These are phyloP conservation scores for Diplodia seriata DNA, from an alignment of 2,329 filamentous ascomycete genomes.

Conservation along the genomic window DNA sequence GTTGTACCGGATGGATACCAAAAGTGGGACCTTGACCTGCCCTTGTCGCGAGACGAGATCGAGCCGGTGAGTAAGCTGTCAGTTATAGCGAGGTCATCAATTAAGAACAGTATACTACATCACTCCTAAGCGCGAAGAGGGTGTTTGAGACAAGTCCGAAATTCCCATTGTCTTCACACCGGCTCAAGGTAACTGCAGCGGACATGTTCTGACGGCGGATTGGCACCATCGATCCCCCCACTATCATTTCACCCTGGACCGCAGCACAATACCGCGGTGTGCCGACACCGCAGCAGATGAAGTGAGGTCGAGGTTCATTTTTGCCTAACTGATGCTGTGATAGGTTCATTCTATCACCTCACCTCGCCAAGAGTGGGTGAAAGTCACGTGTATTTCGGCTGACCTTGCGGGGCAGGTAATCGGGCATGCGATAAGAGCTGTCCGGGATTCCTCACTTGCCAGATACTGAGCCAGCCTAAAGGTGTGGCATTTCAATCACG, in stretches of 20 bases:
- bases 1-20: too few species aligned
- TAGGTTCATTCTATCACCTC: constrained; percentile 2
- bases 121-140: too few species aligned
- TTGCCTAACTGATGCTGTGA: background rate
- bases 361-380: constrained; percentile 23
- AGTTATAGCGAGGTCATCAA: too few species aligned
- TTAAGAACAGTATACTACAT: too few species aligned
- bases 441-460: background rate
- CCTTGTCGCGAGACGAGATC: too few species aligned
- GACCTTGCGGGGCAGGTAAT: background rate
- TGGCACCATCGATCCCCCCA: background rate
- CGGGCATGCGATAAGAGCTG: constrained; percentile 15
- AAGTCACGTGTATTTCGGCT: constrained; percentile 12
- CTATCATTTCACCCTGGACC: background rate
- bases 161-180: too few species aligned
- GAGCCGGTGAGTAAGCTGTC: too few species aligned
- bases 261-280: background rate
- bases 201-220: too few species aligned
- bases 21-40: too few species aligned
- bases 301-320: background rate
- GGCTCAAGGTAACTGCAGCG: too few species aligned
- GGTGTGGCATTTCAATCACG: background rate
- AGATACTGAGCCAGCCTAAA: background rate
- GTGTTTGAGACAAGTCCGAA: too few species aligned
- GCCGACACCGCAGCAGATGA: background rate